These are phyloP conservation scores for Casuarina glauca DNA, from an alignment of 306 rosid genomes.

Conservation along the genomic window DNA sequence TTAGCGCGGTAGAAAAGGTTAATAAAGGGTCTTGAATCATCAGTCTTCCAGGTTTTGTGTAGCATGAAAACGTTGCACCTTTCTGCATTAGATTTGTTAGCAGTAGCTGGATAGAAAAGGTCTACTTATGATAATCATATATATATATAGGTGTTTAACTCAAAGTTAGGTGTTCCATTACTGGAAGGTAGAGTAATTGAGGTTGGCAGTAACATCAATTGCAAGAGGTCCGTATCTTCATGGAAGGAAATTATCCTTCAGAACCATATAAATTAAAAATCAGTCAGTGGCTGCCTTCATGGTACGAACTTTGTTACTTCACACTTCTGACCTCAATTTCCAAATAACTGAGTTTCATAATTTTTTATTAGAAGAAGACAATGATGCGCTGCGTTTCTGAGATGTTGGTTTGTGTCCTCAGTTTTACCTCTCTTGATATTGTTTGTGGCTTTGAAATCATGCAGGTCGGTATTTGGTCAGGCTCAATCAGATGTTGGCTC, in stretches of 20 bases:
- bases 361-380: background rate
- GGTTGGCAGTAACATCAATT: background rate
- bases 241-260: background rate
- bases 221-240: background rate
- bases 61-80: constrained; percentile 4
- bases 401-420: background rate
- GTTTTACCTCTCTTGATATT: constrained; percentile 15
- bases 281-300: background rate
- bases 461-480: constrained; percentile 86
- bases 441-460: constrained; percentile 25
- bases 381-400: background rate
- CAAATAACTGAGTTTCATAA: background rate
- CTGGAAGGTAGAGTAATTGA: background rate
- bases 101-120: background rate
- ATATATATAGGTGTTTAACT: background rate
- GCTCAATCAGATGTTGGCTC: constrained; percentile 47
- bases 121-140: too few species aligned
- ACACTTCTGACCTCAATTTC: constrained; percentile 4
- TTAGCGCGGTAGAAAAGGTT: background rate
- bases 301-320: background rate
- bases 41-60: background rate
- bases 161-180: background rate
- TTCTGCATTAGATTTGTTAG: background rate
- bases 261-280: background rate
- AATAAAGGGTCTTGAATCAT: background rate